Conservation (phyloP, 768 basidiomycete species). For the Pisolithus albus region DNA sequence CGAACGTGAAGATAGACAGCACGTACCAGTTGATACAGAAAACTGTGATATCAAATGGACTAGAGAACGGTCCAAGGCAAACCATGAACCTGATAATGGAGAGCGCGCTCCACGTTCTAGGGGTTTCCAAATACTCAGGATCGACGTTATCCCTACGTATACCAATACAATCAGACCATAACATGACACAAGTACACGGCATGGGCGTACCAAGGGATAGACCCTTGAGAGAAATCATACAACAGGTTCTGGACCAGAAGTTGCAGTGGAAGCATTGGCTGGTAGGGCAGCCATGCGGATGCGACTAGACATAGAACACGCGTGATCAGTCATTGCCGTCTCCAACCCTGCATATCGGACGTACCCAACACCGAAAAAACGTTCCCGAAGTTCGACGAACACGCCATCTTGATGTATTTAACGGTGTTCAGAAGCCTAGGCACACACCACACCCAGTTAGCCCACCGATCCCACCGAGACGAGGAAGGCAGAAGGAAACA, state of each 20-base stretch:
- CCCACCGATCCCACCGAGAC: neutral
- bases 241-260: conserved; percentile 28
- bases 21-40: conserved; percentile 28
- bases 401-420: conserved; percentile 34
- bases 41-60: conserved; percentile 29
- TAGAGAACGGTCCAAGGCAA: conserved; percentile 31
- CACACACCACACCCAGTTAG: neutral
- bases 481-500: conserved; percentile 3
- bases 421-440: conserved; percentile 30
- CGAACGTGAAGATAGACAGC: no score
- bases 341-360: neutral
- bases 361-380: conserved; percentile 27
- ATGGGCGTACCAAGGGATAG: conserved; percentile 27
- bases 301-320: conserved; percentile 17
- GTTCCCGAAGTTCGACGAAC: conserved; percentile 32
- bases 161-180: conserved; percentile 1
- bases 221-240: conserved; percentile 32
- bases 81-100: conserved; percentile 33
- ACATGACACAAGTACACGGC: neutral
- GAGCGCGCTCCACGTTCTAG: conserved; percentile 27
- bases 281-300: conserved; percentile 33
- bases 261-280: conserved; percentile 31
- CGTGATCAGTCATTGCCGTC: neutral
- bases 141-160: conserved; percentile 30
- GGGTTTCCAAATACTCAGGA: conserved; percentile 28